A percentile compares a stretch with the other conserved stretches of the same genome.
phyloP scores from a whole-genome alignment of 1,284 basidiomycete species.

The Leccinum solheimii region DNA sequence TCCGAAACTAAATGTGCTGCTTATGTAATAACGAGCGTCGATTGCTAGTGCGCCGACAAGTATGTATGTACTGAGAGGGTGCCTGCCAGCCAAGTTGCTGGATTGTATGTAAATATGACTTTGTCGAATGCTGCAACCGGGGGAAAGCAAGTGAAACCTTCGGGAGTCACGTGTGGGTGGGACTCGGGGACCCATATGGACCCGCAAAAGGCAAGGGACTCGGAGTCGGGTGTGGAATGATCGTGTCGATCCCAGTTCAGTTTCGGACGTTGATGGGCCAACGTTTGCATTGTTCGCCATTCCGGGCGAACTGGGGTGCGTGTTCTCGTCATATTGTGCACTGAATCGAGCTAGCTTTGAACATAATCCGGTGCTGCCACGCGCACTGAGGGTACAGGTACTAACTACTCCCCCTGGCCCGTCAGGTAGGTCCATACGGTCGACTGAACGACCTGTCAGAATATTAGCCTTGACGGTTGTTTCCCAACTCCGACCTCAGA shows the following conservation, averaged over 20 bases:
- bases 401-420: neutral
- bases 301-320: constrained; percentile 30
- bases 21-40: constrained; percentile 27
- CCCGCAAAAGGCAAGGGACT: constrained; percentile 35
- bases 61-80: neutral
- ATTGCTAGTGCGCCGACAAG: neutral
- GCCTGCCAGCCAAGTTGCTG: neutral
- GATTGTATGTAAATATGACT: neutral
- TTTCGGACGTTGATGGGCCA: constrained; percentile 5
- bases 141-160: neutral
- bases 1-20: constrained; percentile 13
- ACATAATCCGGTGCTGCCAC: neutral
- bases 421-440: neutral
- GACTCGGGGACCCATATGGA: constrained; percentile 37
- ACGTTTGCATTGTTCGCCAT: constrained; percentile 31
- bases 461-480: constrained; percentile 19
- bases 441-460: constrained; percentile 20
- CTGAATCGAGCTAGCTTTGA: constrained; percentile 25
- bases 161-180: constrained; percentile 22
- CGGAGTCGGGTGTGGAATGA: constrained; percentile 1
- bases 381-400: neutral
- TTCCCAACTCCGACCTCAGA: constrained; percentile 36
- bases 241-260: constrained; percentile 26
- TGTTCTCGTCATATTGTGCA: constrained; percentile 28
- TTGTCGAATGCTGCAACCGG: neutral